Evolutionary conservation across 345 rosid species (phyloP), one percentile per base, ranked within the genome.

Genomic region (Noccaea caerulescens): DNA sequence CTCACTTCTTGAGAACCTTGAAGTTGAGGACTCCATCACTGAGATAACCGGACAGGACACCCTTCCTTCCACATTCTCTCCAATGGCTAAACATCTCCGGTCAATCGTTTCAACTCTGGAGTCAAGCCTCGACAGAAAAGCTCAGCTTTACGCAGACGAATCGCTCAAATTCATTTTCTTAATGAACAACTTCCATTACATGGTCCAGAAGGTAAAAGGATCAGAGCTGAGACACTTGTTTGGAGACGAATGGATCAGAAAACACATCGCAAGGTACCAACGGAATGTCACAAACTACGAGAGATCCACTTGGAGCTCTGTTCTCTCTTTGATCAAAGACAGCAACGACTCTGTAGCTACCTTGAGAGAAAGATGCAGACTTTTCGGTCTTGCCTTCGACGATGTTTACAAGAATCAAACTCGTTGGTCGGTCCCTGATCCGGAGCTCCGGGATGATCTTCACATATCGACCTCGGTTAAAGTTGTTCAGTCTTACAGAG

Each of bases 191-290:
- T 78, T 77, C 54, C 86, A 83, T 68, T 93, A 93, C 82, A 76
- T 87, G 84, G 92, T 88, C 36, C 84, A 88, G 60, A 90, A 90
- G 80, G 85, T 90, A 2, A 87, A 86, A 56, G 78, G 66, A 66
- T 88, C 92, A 0, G 84, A 88, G 50, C 91, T 93, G 68, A 75
- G 82, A 76, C 68, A 7, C 56, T 76, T 77, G 76, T 86, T 93
- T 36, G 98, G 93, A 73, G 95, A 93, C 51, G 90, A 80, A 47
- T 93, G 98, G 98, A 83, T 90, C 74, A 77, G 90, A 23, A 88
- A 82, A 77, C 90, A 84, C 54, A 84, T 62, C 0, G 95, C 78
- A 2, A 83, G 77, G 51, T 82, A 81, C 76, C 93, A 82, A 78
- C 87, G 77, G 60, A 72, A 80, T 36, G 97, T 88, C 23, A 88